A percentile compares a stretch with the other conserved stretches of the same genome.
phyloP scores from a whole-genome alignment of 2,329 filamentous ascomycete genomes.

The Pseudogymnoascus sp. region DNA sequence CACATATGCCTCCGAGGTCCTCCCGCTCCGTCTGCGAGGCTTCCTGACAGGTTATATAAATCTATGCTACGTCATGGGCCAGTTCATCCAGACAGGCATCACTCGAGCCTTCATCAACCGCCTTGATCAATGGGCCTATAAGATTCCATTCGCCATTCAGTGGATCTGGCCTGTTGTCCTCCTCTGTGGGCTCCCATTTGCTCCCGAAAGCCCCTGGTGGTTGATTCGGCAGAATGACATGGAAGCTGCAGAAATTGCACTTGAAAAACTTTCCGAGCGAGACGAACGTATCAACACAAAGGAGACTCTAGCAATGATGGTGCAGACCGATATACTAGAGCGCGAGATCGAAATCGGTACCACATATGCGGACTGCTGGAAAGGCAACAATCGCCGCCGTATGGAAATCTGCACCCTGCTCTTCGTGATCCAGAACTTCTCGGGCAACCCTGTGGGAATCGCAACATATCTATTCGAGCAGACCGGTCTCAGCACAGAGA shows the following conservation, averaged over 20 bases:
- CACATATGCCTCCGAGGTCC: conserved; percentile 39
- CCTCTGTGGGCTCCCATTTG: conserved; percentile 36
- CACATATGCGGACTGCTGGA: conserved; percentile 46
- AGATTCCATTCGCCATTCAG: conserved; percentile 22
- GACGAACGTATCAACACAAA: conserved; percentile 30
- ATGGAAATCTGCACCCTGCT: conserved; percentile 46
- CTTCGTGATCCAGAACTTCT: conserved; percentile 35
- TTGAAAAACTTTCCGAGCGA: conserved; percentile 13
- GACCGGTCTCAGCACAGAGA: conserved; percentile 17
- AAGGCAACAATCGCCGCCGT: conserved; percentile 42
- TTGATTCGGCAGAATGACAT: conserved; percentile 38
- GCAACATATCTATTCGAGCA: conserved; percentile 41
- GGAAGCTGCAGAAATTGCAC: conserved; percentile 33
- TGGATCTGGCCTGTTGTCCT: conserved; percentile 43
- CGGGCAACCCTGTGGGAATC: conserved; percentile 38
- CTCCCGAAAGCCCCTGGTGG: conserved; percentile 45
- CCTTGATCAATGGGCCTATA: conserved; percentile 23
- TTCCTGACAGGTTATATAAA: conserved; percentile 45
- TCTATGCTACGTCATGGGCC: conserved; percentile 44
- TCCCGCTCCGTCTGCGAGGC: conserved; percentile 45
- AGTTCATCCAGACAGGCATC: conserved; percentile 41
- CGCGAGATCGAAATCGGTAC: conserved; percentile 37
- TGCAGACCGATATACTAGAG: conserved; percentile 49
- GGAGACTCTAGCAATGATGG: conserved; percentile 44
- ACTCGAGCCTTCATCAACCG: conserved; percentile 28